Base-by-base conservation (phyloP, 2,329 filamentous ascomycete genomes). In the Xenoacremonium recifei region DNA sequence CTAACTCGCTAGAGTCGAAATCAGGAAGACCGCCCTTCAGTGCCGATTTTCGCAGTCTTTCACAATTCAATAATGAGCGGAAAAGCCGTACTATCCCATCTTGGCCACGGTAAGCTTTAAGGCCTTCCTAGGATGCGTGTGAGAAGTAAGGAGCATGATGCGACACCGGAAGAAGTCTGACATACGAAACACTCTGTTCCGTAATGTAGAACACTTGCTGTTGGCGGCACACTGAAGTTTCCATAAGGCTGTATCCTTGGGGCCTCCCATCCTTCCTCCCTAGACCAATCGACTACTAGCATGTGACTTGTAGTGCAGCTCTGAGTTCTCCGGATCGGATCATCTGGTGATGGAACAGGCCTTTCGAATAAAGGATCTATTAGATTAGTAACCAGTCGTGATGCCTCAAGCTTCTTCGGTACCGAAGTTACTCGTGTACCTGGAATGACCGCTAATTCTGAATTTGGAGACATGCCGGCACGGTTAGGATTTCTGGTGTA, bases 191-290 rank as follows among this genome's bases (percentile, higher is more conserved):
- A 90, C 63, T 89, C 83, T 37, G 86, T 90, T 7, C 86, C 87
- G 67, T 91, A 91, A 71, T 91, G 87, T 39, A 91, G 75, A 47
- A 82, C 80, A 11, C 80, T 84, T 16, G 86, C 84, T 5, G 82
- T 87, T 12, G 87, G 87, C 66, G 85, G 81, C 55, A 91, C 77
- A 44, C 75, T 72, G 27, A 91, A 69, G 7, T 84, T 81, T 4
- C 84, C 83, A 62, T 85, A 89, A 10, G 85, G 83, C 57, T 77
- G 75, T 40, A 90, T 73, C 49, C 81, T 73, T 2, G 87, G 87
- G 3, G 77, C 73, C 21, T 76, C 73, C 87, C 87, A 91, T 51
- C 87, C 87, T 17, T 15, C 29, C 15, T 32, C 29, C 29, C 16
- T 32, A 16, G 29, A 11, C 29, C 29, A 32, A 15, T 32, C 15